Evolutionary conservation across 208 protist genomes (phyloP).

Genomic region (Strigomonas culicis): DNA sequence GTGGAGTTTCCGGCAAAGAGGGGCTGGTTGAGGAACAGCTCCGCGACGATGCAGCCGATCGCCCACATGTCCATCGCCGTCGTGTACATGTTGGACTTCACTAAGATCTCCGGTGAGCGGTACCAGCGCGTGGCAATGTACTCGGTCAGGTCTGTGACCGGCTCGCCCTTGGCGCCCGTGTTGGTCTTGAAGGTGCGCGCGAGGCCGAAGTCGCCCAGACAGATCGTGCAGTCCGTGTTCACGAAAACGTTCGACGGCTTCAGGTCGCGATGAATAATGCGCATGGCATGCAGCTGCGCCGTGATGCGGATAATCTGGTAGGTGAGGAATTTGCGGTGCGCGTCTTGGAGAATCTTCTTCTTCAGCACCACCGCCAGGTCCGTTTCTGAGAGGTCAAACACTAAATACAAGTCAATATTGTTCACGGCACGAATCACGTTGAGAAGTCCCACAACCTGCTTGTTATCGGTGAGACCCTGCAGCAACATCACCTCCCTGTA

Average conservation of each 20-base stretch:
- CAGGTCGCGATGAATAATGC: slow-evolving; percentile 92
- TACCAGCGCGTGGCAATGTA: slow-evolving; percentile 98
- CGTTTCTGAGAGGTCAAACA: slow-evolving; percentile 96
- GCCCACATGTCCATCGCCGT: slow-evolving; percentile 99
- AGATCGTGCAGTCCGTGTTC: slow-evolving; percentile 91
- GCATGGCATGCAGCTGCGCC: slow-evolving; percentile 90
- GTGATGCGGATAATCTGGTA: slow-evolving; percentile 96
- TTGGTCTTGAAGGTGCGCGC: slow-evolving; percentile 82
- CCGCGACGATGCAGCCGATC: slow-evolving; percentile 97
- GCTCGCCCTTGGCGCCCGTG: slow-evolving; percentile 27
- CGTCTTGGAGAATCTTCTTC: slow-evolving; percentile 93
- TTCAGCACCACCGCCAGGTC: slow-evolving; percentile 93
- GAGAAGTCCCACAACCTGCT: slow-evolving; percentile 91
- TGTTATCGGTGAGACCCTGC: slow-evolving; percentile 56
- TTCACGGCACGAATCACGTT: slow-evolving; percentile 97
- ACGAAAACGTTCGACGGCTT: slow-evolving; percentile 94
- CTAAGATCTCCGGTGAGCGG: slow-evolving; percentile 97
- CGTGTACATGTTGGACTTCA: slow-evolving; percentile 93
- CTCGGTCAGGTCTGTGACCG: slow-evolving; percentile 86
- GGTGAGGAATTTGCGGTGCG: slow-evolving; percentile 93
- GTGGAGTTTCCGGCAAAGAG: slow-evolving; percentile 95
- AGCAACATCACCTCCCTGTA: slow-evolving; percentile 98
- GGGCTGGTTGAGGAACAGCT: slow-evolving; percentile 92
- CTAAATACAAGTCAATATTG: slow-evolving; percentile 96
- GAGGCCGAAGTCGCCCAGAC: slow-evolving; percentile 98